Percentiles rank a stretch among this genome's conserved stretches.
Conservation (phyloP, 176 grass and related monocot species). For the Aegilops sharonensis region DNA sequence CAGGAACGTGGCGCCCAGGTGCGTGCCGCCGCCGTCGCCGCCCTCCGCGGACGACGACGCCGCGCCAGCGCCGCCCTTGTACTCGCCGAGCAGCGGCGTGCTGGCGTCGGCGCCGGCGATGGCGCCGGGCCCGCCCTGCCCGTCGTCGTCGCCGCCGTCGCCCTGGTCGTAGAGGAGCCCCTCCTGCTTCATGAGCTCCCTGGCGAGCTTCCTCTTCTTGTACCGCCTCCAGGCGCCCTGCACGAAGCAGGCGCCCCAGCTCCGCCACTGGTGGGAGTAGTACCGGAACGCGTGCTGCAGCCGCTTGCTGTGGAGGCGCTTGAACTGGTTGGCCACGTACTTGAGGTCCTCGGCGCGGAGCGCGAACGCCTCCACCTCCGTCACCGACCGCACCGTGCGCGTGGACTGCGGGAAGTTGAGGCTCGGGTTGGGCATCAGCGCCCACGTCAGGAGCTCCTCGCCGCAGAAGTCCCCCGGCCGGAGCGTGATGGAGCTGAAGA, state of each 20-base stretch:
- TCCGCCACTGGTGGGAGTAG: constrained; percentile 97
- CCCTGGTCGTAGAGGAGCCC: constrained; percentile 31
- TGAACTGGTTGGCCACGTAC: constrained; percentile 95
- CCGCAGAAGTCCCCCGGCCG: constrained; percentile 92
- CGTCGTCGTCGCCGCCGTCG: background rate
- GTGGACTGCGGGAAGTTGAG: constrained; percentile 87
- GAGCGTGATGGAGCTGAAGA: constrained; percentile 94
- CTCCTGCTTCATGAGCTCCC: constrained; percentile 75
- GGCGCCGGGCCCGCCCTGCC: background rate
- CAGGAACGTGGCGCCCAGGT: constrained; percentile 60
- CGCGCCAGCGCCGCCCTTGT: background rate
- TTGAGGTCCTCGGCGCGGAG: constrained; percentile 90
- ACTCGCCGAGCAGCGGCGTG: constrained; percentile 43
- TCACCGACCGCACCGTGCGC: constrained; percentile 66
- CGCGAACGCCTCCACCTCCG: constrained; percentile 90
- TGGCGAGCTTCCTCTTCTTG: constrained; percentile 78
- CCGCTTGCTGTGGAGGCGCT: constrained; percentile 91
- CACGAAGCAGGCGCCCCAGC: constrained; percentile 86
- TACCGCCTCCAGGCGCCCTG: constrained; percentile 76
- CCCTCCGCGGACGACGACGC: background rate
- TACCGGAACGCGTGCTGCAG: constrained; percentile 94
- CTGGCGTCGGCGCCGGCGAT: constrained; percentile 8
- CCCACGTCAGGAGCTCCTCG: constrained; percentile 95
- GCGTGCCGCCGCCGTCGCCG: constrained; percentile 7
- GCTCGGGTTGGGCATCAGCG: constrained; percentile 82